A percentile compares a stretch with the other conserved stretches of the same genome.
phyloP scores from a whole-genome alignment of 495 filamentous ascomycete genomes.

The Pseudomonodictys pantanalensis region DNA sequence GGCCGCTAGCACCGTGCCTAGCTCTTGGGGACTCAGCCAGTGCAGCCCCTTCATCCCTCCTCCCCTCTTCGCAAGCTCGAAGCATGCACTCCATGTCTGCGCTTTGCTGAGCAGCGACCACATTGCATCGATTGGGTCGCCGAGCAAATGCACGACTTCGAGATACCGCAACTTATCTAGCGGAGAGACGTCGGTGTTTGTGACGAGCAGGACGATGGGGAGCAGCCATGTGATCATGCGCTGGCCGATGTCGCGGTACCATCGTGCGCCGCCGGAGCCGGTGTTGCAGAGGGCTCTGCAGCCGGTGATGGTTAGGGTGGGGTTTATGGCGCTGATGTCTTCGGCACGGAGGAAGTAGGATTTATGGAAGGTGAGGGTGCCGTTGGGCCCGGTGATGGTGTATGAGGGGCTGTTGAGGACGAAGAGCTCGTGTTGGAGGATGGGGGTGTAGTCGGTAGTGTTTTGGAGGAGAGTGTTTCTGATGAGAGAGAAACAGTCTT shows the following conservation, averaged over 20 bases:
- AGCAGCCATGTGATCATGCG: slow-evolving; percentile 38
- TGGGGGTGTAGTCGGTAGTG: too few species aligned
- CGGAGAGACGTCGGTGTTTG: slow-evolving; percentile 37
- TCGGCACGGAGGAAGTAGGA: slow-evolving; percentile 15
- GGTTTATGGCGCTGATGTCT: background rate
- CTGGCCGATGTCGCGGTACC: slow-evolving; percentile 24
- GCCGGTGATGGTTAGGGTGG: slow-evolving; percentile 15
- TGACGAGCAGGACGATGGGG: slow-evolving; percentile 37
- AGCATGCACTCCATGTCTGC: slow-evolving; percentile 36
- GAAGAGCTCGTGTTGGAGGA: too few species aligned
- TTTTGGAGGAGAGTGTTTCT: too few species aligned
- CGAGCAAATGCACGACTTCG: slow-evolving; percentile 37
- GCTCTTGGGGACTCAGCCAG: slow-evolving; percentile 7
- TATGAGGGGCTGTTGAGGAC: too few species aligned
- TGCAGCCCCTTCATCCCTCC: too few species aligned
- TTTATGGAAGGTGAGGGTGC: too few species aligned
- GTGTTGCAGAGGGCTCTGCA: slow-evolving; percentile 21
- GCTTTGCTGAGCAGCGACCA: slow-evolving; percentile 38
- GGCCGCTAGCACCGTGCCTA: slow-evolving; percentile 29
- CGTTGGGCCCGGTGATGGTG: too few species aligned
- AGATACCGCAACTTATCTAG: slow-evolving; percentile 37
- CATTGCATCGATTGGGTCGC: slow-evolving; percentile 40
- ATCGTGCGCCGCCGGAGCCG: background rate
- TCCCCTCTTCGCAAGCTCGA: too few species aligned
- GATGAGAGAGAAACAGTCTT: too few species aligned